A percentile compares a stretch with the other conserved stretches of the same genome.
phyloP scores from a whole-genome alignment of 2,329 filamentous ascomycete species.

The Tolypocladium album region DNA sequence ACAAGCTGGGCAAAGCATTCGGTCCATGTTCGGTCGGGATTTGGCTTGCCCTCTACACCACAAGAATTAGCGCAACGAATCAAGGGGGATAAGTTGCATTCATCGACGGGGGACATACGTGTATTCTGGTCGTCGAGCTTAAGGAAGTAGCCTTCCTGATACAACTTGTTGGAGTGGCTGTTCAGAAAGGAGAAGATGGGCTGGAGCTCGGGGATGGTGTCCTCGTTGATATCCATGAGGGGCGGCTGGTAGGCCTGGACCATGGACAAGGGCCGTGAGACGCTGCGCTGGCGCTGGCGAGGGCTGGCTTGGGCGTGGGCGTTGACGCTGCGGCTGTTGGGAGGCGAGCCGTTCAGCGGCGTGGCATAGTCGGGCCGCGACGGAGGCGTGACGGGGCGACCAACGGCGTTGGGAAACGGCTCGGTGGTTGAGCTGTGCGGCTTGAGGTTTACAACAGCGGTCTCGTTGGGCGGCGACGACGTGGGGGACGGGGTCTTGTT shows the following conservation, averaged over 20 bases:
- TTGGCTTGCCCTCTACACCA: slow-evolving; percentile 67
- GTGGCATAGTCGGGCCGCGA: slow-evolving; percentile 29
- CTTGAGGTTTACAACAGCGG: slow-evolving; percentile 19
- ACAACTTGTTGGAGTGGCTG: slow-evolving; percentile 90
- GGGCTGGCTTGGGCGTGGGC: background rate
- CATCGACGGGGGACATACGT: slow-evolving; percentile 46
- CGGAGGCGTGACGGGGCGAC: slow-evolving; percentile 27
- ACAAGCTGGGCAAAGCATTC: slow-evolving; percentile 97
- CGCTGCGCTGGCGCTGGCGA: slow-evolving; percentile 31
- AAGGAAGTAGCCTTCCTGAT: slow-evolving; percentile 95
- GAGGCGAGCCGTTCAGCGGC: slow-evolving; percentile 29
- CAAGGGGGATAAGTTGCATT: background rate
- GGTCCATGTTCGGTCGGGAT: slow-evolving; percentile 78
- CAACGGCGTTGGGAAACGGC: slow-evolving; percentile 21
- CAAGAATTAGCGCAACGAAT: background rate
- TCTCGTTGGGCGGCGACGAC: slow-evolving; percentile 30
- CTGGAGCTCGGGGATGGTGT: slow-evolving; percentile 85
- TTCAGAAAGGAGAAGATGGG: slow-evolving; percentile 92
- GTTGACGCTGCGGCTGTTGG: slow-evolving; percentile 17
- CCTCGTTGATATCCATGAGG: slow-evolving; percentile 72
- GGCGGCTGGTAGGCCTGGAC: slow-evolving; percentile 76
- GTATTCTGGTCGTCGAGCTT: slow-evolving; percentile 93
- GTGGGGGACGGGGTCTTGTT: slow-evolving; percentile 34
- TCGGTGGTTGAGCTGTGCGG: slow-evolving; percentile 15
- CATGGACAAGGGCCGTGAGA: slow-evolving; percentile 72